Conservation (phyloP, 225 moss, liverwort and hornwort genomes). For the Sphagnum tenellum region DNA sequence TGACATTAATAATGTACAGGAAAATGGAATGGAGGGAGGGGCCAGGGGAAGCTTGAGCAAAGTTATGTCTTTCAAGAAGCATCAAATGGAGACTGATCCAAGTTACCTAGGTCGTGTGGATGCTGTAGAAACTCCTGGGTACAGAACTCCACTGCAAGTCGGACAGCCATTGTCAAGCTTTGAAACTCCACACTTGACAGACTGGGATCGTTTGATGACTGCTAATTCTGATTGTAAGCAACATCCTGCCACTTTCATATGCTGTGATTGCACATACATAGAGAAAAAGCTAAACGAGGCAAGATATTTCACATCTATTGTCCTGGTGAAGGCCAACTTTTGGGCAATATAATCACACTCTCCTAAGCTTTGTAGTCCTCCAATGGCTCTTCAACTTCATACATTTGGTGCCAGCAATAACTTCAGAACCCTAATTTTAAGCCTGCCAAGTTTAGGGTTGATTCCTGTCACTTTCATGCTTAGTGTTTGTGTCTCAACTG, state of each 20-base stretch:
- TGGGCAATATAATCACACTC: too few species aligned
- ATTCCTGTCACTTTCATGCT: too few species aligned
- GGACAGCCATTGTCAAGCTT: constrained; percentile 24
- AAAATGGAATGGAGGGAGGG: constrained; percentile 28
- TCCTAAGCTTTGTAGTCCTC: too few species aligned
- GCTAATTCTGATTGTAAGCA: constrained; percentile 63
- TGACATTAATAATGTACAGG: constrained; percentile 23
- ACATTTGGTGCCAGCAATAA: too few species aligned
- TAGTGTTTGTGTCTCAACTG: too few species aligned
- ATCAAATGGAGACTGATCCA: constrained; percentile 25
- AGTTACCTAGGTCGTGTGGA: constrained; percentile 43
- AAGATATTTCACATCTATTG: neutral
- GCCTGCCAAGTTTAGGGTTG: too few species aligned
- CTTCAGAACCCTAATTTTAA: too few species aligned
- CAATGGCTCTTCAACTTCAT: too few species aligned
- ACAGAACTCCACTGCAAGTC: constrained; percentile 15
- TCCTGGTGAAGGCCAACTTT: too few species aligned
- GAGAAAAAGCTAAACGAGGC: neutral
- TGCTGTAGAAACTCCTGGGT: constrained; percentile 31
- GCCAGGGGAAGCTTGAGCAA: constrained; percentile 15
- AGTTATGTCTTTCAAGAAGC: constrained; percentile 34
- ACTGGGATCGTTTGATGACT: constrained; percentile 88
- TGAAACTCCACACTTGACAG: constrained; percentile 74
- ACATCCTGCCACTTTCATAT: neutral
- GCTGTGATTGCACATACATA: neutral